Evolutionary conservation across 495 filamentous ascomycete species (phyloP).

Genomic region (Penicilliopsis zonata): DNA sequence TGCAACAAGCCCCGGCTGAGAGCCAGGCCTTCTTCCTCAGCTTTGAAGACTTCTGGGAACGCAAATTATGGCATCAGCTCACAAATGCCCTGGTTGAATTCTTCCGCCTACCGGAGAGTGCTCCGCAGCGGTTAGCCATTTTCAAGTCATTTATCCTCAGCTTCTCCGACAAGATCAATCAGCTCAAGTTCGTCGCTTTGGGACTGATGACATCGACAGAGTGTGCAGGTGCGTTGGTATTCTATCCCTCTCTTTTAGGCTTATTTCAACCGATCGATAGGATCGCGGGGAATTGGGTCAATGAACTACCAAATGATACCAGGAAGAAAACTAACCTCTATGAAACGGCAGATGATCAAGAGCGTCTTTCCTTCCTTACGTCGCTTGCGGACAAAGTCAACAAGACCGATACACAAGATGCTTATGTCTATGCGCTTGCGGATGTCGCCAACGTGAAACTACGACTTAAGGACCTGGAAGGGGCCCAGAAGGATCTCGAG

Average conservation of each 20-base stretch:
- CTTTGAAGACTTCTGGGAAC: conserved; percentile 97
- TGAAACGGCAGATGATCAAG: conserved; percentile 71
- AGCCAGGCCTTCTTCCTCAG: conserved; percentile 78
- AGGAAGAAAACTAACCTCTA: too few species aligned
- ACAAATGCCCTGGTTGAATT: conserved; percentile 81
- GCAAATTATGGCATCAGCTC: conserved; percentile 98
- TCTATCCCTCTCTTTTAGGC: background rate
- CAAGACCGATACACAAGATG: conserved; percentile 87
- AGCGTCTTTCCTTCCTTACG: conserved; percentile 78
- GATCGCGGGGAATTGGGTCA: too few species aligned
- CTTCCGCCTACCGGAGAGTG: conserved; percentile 73
- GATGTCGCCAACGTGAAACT: conserved; percentile 86
- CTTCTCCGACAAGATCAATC: conserved; percentile 97
- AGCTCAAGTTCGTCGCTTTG: conserved; percentile 87
- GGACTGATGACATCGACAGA: conserved; percentile 77
- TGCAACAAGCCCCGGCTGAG: conserved; percentile 71
- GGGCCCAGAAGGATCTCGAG: conserved; percentile 75
- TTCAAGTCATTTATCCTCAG: conserved; percentile 92
- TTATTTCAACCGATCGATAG: too few species aligned
- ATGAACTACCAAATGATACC: too few species aligned
- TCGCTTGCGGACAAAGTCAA: conserved; percentile 79
- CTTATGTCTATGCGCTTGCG: conserved; percentile 84
- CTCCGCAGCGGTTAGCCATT: conserved; percentile 70
- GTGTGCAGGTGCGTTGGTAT: conserved; percentile 57
- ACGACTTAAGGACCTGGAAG: conserved; percentile 58